phyloP scores from a whole-genome alignment of 2,329 filamentous ascomycete species.

The Claviceps sp. region DNA sequence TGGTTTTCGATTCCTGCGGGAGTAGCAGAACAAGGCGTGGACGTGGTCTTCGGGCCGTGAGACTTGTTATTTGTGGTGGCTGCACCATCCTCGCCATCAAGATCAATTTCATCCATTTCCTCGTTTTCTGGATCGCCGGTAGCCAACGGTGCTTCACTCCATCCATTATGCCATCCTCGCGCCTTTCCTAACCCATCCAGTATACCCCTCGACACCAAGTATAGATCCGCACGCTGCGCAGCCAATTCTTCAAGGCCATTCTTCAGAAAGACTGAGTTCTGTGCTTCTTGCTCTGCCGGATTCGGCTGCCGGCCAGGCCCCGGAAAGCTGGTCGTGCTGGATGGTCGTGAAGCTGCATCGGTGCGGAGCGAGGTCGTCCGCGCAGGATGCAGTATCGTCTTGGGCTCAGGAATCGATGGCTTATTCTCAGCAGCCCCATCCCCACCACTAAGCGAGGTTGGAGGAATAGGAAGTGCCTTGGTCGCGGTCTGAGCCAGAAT shows the following conservation, averaged over 20 bases:
- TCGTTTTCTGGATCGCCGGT: conserved; percentile 28
- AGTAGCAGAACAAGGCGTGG: conserved; percentile 6
- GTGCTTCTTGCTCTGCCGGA: conserved; percentile 24
- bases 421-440: conserved; percentile 46
- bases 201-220: conserved; percentile 65
- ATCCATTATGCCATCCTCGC: conserved; percentile 64
- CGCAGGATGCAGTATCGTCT: conserved; percentile 57
- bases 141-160: conserved; percentile 46
- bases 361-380: conserved; percentile 47
- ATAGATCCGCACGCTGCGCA: conserved; percentile 69
- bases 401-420: conserved; percentile 49
- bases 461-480: conserved; percentile 51
- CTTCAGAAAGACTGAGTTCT: conserved; percentile 39
- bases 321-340: conserved; percentile 41
- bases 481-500: conserved; percentile 64
- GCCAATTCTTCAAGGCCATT: conserved; percentile 68
- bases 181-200: conserved; percentile 61
- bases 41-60: not conserved
- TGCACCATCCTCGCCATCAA: conserved; percentile 28
- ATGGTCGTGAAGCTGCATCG: conserved; percentile 22
- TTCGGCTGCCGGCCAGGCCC: conserved; percentile 28
- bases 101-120: conserved; percentile 44
- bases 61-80: conserved; percentile 7
- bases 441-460: conserved; percentile 35
- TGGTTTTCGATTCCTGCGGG: conserved; percentile 27